These are phyloP conservation scores for Miamiensis avidus DNA, from an alignment of 169 alveolate species.

Conservation along the genomic window DNA sequence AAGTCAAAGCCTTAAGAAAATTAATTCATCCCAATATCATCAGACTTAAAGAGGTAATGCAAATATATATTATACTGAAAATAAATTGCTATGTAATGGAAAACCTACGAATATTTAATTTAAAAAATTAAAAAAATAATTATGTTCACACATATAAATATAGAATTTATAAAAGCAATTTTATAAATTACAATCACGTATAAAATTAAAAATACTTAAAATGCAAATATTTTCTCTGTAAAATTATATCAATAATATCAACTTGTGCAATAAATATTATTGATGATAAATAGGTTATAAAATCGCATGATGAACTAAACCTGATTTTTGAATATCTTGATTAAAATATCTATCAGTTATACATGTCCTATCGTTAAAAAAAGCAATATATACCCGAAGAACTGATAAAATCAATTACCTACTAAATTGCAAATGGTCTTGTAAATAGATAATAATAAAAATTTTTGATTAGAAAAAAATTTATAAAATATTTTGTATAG, in stretches of 20 bases:
- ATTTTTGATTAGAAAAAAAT: constrained; percentile 20
- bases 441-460: not conserved
- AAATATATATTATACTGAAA: constrained; percentile 41
- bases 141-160: no score
- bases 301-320: constrained; percentile 67
- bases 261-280: constrained; percentile 5
- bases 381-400: constrained; percentile 68
- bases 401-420: constrained; percentile 64
- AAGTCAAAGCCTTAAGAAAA: constrained; percentile 81
- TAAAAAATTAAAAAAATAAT: no score
- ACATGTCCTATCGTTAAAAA: constrained; percentile 47
- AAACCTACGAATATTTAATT: not conserved
- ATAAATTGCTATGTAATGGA: not conserved
- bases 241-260: not conserved
- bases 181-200: no score
- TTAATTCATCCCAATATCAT: constrained; percentile 81
- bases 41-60: constrained; percentile 84
- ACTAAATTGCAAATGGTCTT: constrained; percentile 75
- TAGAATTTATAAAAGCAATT: no score
- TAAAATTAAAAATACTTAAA: no score
- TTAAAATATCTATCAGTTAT: constrained; percentile 69
- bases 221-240: no score
- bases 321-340: constrained; percentile 87
- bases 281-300: not conserved
- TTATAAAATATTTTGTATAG: constrained; percentile 63